Percentiles rank a stretch among this genome's conserved stretches.
Evolutionary conservation across 768 basidiomycete genomes (phyloP).

Genomic region (Tricholoma saponaceum): DNA sequence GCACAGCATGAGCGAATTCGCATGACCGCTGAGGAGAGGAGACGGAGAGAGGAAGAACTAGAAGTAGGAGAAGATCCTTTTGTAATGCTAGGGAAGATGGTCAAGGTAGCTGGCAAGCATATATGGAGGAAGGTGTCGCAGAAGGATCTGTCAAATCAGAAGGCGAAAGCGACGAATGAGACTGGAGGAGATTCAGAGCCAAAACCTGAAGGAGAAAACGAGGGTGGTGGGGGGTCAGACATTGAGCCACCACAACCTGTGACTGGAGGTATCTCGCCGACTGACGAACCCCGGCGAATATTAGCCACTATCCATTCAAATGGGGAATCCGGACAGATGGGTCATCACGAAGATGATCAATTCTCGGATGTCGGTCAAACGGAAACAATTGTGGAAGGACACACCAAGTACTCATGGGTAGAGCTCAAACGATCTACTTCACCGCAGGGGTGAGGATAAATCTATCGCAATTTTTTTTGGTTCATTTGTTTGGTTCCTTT

Average conservation of each 20-base stretch:
- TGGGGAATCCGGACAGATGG: slow-evolving; percentile 12
- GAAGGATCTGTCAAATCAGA: slow-evolving; percentile 25
- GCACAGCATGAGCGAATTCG: slow-evolving; percentile 20
- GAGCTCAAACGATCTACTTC: not conserved
- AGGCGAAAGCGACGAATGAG: slow-evolving; percentile 3
- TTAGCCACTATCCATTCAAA: slow-evolving; percentile 4
- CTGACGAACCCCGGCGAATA: not conserved
- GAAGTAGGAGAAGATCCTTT: slow-evolving; percentile 43
- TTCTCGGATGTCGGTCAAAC: slow-evolving; percentile 23
- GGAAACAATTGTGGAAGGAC: slow-evolving; percentile 24
- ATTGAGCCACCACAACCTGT: not conserved
- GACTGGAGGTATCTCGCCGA: not conserved
- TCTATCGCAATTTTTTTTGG: not conserved
- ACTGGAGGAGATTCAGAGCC: not conserved
- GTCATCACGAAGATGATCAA: slow-evolving; percentile 24
- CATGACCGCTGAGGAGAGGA: slow-evolving; percentile 15
- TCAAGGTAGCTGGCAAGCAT: slow-evolving; percentile 47
- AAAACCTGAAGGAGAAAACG: slow-evolving; percentile 13
- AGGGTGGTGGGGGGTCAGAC: slow-evolving; percentile 6
- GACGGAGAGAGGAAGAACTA: slow-evolving; percentile 20
- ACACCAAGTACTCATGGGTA: slow-evolving; percentile 15
- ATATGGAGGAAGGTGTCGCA: slow-evolving; percentile 48
- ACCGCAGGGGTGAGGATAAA: not conserved
- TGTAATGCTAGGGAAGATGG: slow-evolving; percentile 42
- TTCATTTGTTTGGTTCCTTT: no score